A percentile compares a stretch with the other conserved stretches of the same genome.
These are phyloP conservation scores for Aspergillus floridensis DNA, from an alignment of 2,329 filamentous ascomycete species.

Conservation along the genomic window DNA sequence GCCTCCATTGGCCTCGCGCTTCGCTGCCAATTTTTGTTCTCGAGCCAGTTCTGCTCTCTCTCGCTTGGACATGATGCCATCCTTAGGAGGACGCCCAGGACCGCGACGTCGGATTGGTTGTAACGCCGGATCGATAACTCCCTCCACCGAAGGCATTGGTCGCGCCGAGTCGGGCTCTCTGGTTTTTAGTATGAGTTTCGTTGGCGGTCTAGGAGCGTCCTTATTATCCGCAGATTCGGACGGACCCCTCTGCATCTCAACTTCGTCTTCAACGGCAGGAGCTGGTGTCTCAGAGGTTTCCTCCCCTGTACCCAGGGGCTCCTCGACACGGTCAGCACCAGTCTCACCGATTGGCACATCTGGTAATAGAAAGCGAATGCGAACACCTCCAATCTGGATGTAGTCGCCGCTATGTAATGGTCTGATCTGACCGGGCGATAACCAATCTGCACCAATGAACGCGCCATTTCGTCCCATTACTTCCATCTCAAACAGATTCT, in stretches of 20 bases:
- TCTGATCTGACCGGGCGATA: slow-evolving; percentile 47
- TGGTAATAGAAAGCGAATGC: slow-evolving; percentile 57
- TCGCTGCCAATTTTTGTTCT: slow-evolving; percentile 51
- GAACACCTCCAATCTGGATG: slow-evolving; percentile 59
- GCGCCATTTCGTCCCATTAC: slow-evolving; percentile 60
- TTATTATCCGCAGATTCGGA: slow-evolving; percentile 29
- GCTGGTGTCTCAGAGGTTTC: slow-evolving; percentile 29
- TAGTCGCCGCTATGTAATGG: slow-evolving; percentile 57
- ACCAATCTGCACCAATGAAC: slow-evolving; percentile 53
- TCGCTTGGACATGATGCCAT: slow-evolving; percentile 65
- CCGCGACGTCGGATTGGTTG: slow-evolving; percentile 48
- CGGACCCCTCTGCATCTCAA: slow-evolving; percentile 30
- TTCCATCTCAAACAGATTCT: slow-evolving; percentile 57
- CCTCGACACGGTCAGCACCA: slow-evolving; percentile 47
- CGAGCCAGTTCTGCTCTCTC: slow-evolving; percentile 56
- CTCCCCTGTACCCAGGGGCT: slow-evolving; percentile 38
- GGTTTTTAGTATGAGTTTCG: slow-evolving; percentile 30
- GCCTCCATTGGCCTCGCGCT: slow-evolving; percentile 48
- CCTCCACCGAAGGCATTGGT: slow-evolving; percentile 32
- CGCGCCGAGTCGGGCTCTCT: slow-evolving; percentile 29
- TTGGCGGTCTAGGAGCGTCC: slow-evolving; percentile 25
- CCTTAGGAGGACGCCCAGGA: slow-evolving; percentile 64
- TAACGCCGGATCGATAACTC: slow-evolving; percentile 36
- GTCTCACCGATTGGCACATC: slow-evolving; percentile 49
- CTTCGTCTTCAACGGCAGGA: slow-evolving; percentile 45